Evolutionary conservation across 2,329 filamentous ascomycete genomes (phyloP), one percentile per base, ranked within the genome.

Genomic region (Tympanopsis confertula): DNA sequence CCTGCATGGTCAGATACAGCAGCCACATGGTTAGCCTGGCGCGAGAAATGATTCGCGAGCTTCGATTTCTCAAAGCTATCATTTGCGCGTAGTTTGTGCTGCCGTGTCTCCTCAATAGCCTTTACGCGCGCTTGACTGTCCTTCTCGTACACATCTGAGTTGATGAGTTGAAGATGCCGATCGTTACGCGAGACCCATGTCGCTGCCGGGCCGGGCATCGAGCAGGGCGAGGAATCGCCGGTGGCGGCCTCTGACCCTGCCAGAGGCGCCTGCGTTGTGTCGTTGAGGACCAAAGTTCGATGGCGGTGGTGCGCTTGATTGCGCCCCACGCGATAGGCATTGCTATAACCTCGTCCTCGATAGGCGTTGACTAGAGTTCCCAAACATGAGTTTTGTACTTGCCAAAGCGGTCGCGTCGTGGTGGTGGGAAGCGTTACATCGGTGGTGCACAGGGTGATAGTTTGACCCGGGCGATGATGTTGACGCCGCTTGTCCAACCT

Each of bases 131-230:
- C 71, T 51, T 84, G 74, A 12, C 71, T 68, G 42, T 86, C 78
- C 54, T 85, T 81, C 44, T 87, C 78, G 54, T 82, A 91, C 1
- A 89, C 73, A 13, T 75, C 74, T 15, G 80, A 74, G 53, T 89
- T 93, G 58, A 93, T 91, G 28, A 93, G 64, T 55, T 93, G 85
- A 52, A 84, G 73, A 52, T 88, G 83, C 36, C 82, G 79, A 54
- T 84, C 83, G 36, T 68, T 80, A 52, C 79, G 82, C 4, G 77
- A 73, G 32, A 91, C 72, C 75, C 82, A 89, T 3, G 74, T 59
- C 39, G 56, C 56, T 18, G 38, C 40, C 35, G 50, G 5, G 40
- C 13, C 7, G 47, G 24, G 14, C 42, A 24, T 57, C 14, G 53
- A 45, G 28, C 52, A 56, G 3, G 58, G 56, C 3, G 59, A 50